Conservation (phyloP, 768 basidiomycete species). For the Coprinopsis strossmayeri region DNA sequence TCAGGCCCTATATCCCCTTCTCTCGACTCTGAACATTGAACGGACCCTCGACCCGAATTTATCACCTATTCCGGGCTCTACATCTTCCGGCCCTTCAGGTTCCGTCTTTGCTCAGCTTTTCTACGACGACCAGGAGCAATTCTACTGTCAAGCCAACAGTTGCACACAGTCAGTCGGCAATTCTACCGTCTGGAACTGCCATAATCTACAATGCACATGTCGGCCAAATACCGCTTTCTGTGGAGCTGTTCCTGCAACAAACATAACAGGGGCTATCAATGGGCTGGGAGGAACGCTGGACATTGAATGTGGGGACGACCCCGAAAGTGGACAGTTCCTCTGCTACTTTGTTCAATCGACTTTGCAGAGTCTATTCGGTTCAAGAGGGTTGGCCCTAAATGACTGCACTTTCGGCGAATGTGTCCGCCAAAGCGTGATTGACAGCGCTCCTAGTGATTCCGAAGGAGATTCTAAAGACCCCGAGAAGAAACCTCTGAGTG, state of each 20-base stretch:
- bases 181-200: constrained; percentile 59
- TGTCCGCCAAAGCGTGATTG: constrained; percentile 73
- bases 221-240: constrained; percentile 68
- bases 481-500: constrained; percentile 42
- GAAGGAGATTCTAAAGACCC: constrained; percentile 21
- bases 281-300: constrained; percentile 55
- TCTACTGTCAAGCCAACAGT: constrained; percentile 68
- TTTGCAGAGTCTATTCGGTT: constrained; percentile 67
- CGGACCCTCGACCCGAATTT: constrained; percentile 65
- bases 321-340: constrained; percentile 38
- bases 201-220: constrained; percentile 71
- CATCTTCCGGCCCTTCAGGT: constrained; percentile 48
- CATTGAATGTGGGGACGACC: constrained; percentile 56
- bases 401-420: constrained; percentile 88
- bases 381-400: constrained; percentile 60
- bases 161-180: constrained; percentile 56
- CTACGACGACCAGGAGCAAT: constrained; percentile 82
- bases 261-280: constrained; percentile 62
- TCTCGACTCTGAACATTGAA: constrained; percentile 70
- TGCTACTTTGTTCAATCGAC: constrained; percentile 75
- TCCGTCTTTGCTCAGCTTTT: constrained; percentile 65
- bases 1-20: constrained; percentile 65
- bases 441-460: constrained; percentile 37
- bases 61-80: constrained; percentile 61
- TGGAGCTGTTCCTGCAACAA: constrained; percentile 37